phyloP scores from a whole-genome alignment of 2,329 filamentous ascomycete genomes.

The Phyllosticta citrichinensis region DNA sequence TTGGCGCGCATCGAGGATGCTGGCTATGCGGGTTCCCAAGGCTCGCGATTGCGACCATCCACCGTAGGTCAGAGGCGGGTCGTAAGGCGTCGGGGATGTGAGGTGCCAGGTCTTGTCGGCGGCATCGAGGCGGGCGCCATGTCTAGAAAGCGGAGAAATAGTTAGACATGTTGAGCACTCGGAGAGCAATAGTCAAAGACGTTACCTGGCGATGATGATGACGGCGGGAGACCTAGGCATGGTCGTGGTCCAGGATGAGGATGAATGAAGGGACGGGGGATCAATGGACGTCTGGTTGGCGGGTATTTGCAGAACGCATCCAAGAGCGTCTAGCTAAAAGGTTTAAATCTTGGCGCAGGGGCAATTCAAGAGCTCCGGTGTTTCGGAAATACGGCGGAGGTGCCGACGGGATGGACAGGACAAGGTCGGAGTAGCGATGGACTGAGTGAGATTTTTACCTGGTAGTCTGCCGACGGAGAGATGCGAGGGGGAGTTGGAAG shows the following conservation, averaged over 20 bases:
- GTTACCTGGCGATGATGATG: conserved; percentile 41
- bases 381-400: background rate
- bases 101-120: conserved; percentile 94
- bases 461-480: background rate
- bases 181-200: conserved; percentile 9
- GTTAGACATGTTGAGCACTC: conserved; percentile 6
- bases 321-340: background rate
- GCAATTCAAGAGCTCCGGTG: background rate
- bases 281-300: background rate
- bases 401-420: background rate
- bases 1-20: conserved; percentile 45
- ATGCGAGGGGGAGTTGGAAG: background rate
- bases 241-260: background rate
- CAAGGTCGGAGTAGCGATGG: background rate
- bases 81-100: conserved; percentile 85
- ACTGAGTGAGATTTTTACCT: background rate
- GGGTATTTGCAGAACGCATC: background rate
- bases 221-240: conserved; percentile 39
- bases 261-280: background rate
- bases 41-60: conserved; percentile 82
- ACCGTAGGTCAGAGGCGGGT: conserved; percentile 87
- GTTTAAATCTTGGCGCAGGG: background rate
- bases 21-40: conserved; percentile 75
- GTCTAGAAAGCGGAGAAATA: conserved; percentile 41
- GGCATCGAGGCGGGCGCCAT: conserved; percentile 87